These are phyloP conservation scores for Curvularia lunata DNA, from an alignment of 2,329 filamentous ascomycete species.

Conservation along the genomic window DNA sequence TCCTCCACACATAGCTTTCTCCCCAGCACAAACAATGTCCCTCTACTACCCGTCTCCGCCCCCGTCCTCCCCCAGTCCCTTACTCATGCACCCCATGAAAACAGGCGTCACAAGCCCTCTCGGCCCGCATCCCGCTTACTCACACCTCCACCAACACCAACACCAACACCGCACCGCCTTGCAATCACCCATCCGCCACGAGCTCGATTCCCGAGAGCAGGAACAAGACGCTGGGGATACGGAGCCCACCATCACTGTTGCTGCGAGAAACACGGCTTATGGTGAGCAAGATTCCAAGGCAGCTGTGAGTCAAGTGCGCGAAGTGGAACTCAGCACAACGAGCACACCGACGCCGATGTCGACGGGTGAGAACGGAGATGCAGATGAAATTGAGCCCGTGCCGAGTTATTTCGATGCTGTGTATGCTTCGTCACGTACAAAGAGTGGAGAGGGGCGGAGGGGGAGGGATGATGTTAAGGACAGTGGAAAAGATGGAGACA, in stretches of 20 bases:
- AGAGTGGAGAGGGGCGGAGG: background rate
- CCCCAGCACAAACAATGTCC: background rate
- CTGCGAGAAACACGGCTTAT: no score
- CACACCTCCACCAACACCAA: background rate
- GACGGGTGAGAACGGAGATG: background rate
- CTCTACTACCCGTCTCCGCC: background rate
- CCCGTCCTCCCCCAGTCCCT: background rate
- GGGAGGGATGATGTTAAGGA: no score
- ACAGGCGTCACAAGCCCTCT: background rate
- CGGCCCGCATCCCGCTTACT: background rate
- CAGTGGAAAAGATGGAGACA: no score
- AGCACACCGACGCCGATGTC: background rate
- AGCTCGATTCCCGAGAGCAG: background rate
- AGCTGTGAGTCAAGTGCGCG: no score
- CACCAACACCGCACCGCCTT: background rate
- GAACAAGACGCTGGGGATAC: no score
- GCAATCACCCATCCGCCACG: background rate
- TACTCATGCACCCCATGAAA: background rate
- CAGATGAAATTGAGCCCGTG: background rate
- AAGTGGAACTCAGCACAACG: background rate
- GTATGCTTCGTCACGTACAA: background rate
- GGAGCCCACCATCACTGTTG: no score
- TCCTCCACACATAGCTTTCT: background rate
- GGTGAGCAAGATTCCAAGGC: no score
- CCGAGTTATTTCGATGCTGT: slow-evolving; percentile 14